Base-by-base conservation (phyloP, 352 stramenopile genomes). In the Phytophthora citricola region DNA sequence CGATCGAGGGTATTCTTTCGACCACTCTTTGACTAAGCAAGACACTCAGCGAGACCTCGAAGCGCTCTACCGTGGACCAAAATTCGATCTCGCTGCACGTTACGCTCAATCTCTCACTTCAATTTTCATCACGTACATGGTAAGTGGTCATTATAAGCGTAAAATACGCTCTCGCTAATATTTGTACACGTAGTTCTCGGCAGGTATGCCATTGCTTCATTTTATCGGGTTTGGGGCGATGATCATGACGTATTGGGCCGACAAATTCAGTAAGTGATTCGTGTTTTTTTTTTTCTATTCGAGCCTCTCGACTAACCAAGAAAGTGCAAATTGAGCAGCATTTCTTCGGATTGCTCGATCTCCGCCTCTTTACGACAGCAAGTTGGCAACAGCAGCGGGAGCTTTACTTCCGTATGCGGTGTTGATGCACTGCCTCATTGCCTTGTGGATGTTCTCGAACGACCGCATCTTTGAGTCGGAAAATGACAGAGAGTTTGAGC, bases 401-500 rank as follows among this genome's bases (percentile, higher is more conserved):
- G 83, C 64, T 5, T 32, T 95, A 26, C 73, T 95, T 38, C 87
- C 85, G 14, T 93, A 90, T 63, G 87, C 87, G 7, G 81, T 93
- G 27, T 26, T 95, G 11, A 60, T 92, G 27, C 87, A 93, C 61
- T 90, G 77, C 34, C 63, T 93, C 22, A 62, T 93, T 10, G 85
- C 80, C 1, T 80, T 95, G 73, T 95, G 87, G 87, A 93, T 95
- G 87, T 93, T 91, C 58, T 95, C 87, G 22, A 95, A 95, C 66
- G 76, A 82, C n/a, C 70, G 75, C 52, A 93, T 95, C 59, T 95
- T 95, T 57, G 81, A 93, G 66, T 85, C 77, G 9, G 80, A 72
- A 26, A 58, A 58, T 4, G 72, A 78, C n/a, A 50, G 46, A 36
- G n/a, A n/a, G 15, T 26, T 54, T 0, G 24, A 64, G 27, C 9